These are phyloP conservation scores for Chlamydomonas reinhardtii DNA, from an alignment of 163 green algal species.

Conservation along the genomic window DNA sequence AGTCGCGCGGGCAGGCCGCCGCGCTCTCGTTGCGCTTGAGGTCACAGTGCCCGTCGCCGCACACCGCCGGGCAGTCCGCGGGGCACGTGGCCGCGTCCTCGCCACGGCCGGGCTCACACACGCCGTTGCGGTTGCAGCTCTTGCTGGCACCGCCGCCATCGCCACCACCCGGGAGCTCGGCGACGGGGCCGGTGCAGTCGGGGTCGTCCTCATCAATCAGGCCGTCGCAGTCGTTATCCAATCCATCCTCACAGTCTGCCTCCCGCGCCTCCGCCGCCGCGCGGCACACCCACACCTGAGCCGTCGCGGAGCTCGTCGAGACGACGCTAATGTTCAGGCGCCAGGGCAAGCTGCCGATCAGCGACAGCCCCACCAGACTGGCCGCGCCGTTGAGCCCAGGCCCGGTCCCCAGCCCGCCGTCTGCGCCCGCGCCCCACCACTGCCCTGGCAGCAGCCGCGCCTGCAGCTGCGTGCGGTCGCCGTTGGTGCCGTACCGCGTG, in stretches of 20 bases:
- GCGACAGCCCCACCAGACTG: too few relatives aligned
- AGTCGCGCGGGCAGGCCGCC: not conserved
- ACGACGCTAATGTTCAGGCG: too few relatives aligned
- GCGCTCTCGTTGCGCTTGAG: not conserved
- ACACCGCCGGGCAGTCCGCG: slow-evolving; percentile 35
- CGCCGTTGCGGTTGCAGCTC: slow-evolving; percentile 10
- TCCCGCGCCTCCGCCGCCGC: not conserved
- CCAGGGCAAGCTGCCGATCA: too few relatives aligned
- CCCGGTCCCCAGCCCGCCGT: too few relatives aligned
- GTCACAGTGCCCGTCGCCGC: slow-evolving; percentile 30
- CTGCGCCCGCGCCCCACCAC: too few relatives aligned
- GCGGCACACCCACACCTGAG: slow-evolving; percentile 27
- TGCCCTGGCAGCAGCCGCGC: not conserved
- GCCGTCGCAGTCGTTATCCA: slow-evolving; percentile 57
- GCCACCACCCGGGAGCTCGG: not conserved
- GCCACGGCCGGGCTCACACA: not conserved
- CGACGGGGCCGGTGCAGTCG: not conserved
- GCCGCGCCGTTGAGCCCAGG: too few relatives aligned
- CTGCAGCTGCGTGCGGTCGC: not conserved
- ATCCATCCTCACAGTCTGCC: slow-evolving; percentile 19
- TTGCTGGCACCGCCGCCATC: not conserved
- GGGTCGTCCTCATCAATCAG: slow-evolving; percentile 25
- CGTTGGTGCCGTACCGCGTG: slow-evolving; percentile 11
- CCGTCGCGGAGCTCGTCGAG: not conserved
- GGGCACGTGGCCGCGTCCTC: not conserved